Percentiles rank a stretch among this genome's conserved stretches.
phyloP scores from a whole-genome alignment of 2,329 filamentous ascomycete genomes.

The Cladophialophora chaetospira region DNA sequence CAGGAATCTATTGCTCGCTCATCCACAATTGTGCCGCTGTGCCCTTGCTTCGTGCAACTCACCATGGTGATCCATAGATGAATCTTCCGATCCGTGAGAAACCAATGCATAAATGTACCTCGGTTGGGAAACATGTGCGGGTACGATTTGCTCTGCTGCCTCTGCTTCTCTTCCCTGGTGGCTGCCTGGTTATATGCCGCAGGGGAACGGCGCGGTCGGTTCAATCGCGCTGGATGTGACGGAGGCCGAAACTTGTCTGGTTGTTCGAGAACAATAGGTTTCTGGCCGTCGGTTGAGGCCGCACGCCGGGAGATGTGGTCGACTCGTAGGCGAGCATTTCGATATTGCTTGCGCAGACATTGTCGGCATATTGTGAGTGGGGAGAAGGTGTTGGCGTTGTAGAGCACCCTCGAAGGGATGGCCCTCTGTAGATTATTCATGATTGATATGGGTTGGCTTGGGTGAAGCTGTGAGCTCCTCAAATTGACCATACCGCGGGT shows the following conservation, averaged over 20 bases:
- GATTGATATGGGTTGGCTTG: neutral
- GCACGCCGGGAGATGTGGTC: conserved; percentile 5
- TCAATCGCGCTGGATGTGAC: conserved; percentile 75
- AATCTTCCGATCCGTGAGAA: conserved; percentile 73
- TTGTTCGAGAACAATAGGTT: conserved; percentile 76
- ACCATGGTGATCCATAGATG: conserved; percentile 86
- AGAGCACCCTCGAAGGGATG: neutral
- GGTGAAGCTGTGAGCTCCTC: too few species aligned
- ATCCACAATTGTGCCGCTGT: neutral
- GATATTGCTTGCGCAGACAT: conserved; percentile 19
- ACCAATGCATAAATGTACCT: conserved; percentile 80
- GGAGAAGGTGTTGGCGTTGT: conserved; percentile 31
- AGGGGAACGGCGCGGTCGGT: conserved; percentile 61
- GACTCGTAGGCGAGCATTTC: neutral
- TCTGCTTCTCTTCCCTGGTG: conserved; percentile 64
- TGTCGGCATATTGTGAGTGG: conserved; percentile 53
- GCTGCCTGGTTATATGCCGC: conserved; percentile 47
- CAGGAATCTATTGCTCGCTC: neutral
- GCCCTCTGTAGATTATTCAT: conserved; percentile 3
- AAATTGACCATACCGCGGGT: too few species aligned
- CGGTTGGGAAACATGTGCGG: conserved; percentile 85
- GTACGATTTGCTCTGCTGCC: conserved; percentile 72
- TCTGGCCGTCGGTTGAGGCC: conserved; percentile 37
- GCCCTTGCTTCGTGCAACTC: conserved; percentile 36
- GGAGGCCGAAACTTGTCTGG: conserved; percentile 89